phyloP scores from a whole-genome alignment of 2,329 filamentous ascomycete genomes.

The Sporothrix pseudoabietina region DNA sequence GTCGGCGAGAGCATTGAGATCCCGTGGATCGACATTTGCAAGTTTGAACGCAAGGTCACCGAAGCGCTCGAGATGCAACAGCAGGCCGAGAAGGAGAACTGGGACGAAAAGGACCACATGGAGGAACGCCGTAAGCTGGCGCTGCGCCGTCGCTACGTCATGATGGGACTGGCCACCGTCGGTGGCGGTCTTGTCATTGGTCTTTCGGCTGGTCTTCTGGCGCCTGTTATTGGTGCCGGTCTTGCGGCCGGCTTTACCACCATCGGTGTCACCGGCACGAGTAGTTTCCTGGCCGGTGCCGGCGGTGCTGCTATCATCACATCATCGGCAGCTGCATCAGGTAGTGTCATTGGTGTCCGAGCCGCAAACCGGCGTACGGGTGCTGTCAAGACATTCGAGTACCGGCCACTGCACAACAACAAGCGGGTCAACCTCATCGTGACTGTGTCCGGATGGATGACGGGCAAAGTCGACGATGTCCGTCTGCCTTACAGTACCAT shows the following conservation, averaged over 20 bases:
- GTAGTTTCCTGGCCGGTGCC: conserved; percentile 84
- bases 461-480: conserved; percentile 94
- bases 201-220: conserved; percentile 85
- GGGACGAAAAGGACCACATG: conserved; percentile 96
- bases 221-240: conserved; percentile 90
- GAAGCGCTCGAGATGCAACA: conserved; percentile 98
- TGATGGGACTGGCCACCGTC: conserved; percentile 96
- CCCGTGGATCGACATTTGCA: conserved; percentile 88
- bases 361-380: conserved; percentile 88
- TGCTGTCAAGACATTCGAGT: conserved; percentile 94
- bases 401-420: conserved; percentile 94
- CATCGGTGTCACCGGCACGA: conserved; percentile 86
- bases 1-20: conserved; percentile 81
- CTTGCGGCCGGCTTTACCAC: conserved; percentile 93
- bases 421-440: conserved; percentile 95
- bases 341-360: conserved; percentile 80
- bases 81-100: conserved; percentile 89
- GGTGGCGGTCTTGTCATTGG: conserved; percentile 95
- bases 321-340: conserved; percentile 81
- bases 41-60: conserved; percentile 95
- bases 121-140: conserved; percentile 79
- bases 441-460: conserved; percentile 97
- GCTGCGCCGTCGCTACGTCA: conserved; percentile 79
- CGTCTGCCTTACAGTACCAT: conserved; percentile 94
- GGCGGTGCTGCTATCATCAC: conserved; percentile 95